Evolutionary conservation across 495 filamentous ascomycete genomes (phyloP).

Genomic region (Penicillium odoratum): DNA sequence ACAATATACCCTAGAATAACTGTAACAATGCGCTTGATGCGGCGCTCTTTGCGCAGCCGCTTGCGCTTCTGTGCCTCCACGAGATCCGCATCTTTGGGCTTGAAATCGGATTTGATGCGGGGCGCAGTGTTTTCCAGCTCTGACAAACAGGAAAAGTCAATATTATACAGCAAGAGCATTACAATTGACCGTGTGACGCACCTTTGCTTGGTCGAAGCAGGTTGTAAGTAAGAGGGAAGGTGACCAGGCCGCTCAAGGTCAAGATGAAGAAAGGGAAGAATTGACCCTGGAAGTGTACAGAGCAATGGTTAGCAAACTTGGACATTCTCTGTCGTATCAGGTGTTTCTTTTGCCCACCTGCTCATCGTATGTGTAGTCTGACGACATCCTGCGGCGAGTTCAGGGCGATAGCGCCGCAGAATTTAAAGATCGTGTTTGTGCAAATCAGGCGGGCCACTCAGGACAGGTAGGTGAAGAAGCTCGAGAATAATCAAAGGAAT

Average conservation of each 20-base stretch:
- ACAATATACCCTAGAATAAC: conserved; percentile 74
- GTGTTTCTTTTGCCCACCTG: conserved; percentile 51
- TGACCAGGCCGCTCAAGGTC: conserved; percentile 83
- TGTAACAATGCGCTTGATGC: conserved; percentile 80
- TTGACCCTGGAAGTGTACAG: conserved; percentile 63
- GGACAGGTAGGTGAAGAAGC: conserved; percentile 1
- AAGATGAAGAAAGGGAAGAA: conserved; percentile 99
- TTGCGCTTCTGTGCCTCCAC: conserved; percentile 83
- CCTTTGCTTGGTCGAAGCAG: conserved; percentile 76
- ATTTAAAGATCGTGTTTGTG: conserved; percentile 28
- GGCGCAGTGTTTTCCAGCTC: conserved; percentile 67
- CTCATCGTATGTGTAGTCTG: conserved; percentile 98
- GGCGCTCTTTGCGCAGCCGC: conserved; percentile 86
- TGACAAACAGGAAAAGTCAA: conserved; percentile 22
- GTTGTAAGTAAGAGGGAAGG: conserved; percentile 86
- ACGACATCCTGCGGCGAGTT: conserved; percentile 69
- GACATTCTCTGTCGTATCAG: not conserved
- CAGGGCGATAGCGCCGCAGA: conserved; percentile 41
- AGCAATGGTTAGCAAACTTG: conserved; percentile 10
- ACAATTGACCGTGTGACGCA: conserved; percentile 34
- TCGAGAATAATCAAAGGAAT: conserved; percentile 7
- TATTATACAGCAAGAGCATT: not conserved
- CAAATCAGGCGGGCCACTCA: conserved; percentile 16
- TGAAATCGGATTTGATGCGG: conserved; percentile 72
- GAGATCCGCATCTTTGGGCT: conserved; percentile 76